These are phyloP conservation scores for Phytophthora litchii DNA, from an alignment of 352 stramenopile species.

Conservation along the genomic window DNA sequence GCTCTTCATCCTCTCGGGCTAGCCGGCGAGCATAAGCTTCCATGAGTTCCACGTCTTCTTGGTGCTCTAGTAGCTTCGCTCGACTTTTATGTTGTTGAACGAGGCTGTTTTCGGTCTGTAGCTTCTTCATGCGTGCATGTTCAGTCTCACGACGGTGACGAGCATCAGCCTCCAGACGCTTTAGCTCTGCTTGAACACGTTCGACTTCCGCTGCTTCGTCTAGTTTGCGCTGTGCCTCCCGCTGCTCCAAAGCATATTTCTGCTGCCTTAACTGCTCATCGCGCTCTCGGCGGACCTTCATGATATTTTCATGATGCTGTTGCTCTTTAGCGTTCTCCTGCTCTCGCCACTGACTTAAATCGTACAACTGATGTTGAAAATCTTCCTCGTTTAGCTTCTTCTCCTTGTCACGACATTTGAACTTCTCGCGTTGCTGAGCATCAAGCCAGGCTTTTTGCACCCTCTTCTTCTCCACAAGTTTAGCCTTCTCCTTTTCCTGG, in stretches of 20 bases:
- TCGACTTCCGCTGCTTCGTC: conserved; percentile 63
- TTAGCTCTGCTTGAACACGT: conserved; percentile 57
- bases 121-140: conserved; percentile 52
- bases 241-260: conserved; percentile 43
- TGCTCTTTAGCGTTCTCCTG: conserved; percentile 61
- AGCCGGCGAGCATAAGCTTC: conserved; percentile 66
- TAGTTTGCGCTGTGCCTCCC: conserved; percentile 34
- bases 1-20: conserved; percentile 62
- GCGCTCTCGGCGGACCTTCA: conserved; percentile 61
- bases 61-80: conserved; percentile 48
- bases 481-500: conserved; percentile 47
- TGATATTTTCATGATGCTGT: conserved; percentile 47
- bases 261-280: conserved; percentile 68
- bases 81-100: conserved; percentile 50
- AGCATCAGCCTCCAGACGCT: conserved; percentile 52
- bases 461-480: conserved; percentile 55
- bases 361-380: conserved; percentile 51
- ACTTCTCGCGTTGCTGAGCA: conserved; percentile 58
- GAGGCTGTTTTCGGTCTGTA: conserved; percentile 56
- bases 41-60: conserved; percentile 74
- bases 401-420: conserved; percentile 33
- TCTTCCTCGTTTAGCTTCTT: conserved; percentile 38
- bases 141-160: conserved; percentile 43
- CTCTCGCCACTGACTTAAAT: conserved; percentile 55
- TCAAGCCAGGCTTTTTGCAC: conserved; percentile 73